Evolutionary conservation across 768 basidiomycete genomes (phyloP).

Genomic region (Tylopilus subfusipes): DNA sequence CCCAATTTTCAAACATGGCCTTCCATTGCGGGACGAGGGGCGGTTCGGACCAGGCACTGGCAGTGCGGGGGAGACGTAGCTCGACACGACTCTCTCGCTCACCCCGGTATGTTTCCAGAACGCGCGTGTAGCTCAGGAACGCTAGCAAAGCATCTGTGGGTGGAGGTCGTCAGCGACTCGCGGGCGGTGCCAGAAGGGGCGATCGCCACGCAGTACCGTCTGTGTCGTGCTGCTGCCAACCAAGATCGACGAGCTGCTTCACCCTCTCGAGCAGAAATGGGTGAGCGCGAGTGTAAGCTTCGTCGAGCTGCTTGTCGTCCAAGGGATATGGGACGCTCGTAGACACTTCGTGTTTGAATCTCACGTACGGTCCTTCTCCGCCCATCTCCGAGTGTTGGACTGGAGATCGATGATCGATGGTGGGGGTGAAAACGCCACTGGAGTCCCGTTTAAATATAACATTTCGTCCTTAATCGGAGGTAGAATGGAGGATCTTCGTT

Average conservation of each 20-base stretch:
- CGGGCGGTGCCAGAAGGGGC: neutral
- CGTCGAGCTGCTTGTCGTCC: neutral
- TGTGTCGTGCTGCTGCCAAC: too few species aligned
- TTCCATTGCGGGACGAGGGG: neutral
- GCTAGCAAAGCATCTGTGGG: neutral
- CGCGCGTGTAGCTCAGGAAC: neutral
- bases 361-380: slow-evolving; percentile 6
- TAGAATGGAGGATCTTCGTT: neutral
- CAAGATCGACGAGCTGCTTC: neutral
- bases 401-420: neutral
- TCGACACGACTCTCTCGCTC: neutral
- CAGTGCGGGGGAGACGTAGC: neutral
- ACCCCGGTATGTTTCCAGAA: neutral
- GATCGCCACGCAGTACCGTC: neutral
- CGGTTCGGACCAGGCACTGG: slow-evolving; percentile 3
- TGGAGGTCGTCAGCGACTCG: neutral
- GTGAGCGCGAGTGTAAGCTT: neutral
- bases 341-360: neutral
- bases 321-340: neutral
- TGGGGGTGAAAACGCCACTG: too few species aligned
- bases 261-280: neutral
- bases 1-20: neutral
- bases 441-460: too few species aligned
- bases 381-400: slow-evolving; percentile 1
- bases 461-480: neutral